These are phyloP conservation scores for Diaporthe ilicicola DNA, from an alignment of 2,329 filamentous ascomycete species.

Conservation along the genomic window DNA sequence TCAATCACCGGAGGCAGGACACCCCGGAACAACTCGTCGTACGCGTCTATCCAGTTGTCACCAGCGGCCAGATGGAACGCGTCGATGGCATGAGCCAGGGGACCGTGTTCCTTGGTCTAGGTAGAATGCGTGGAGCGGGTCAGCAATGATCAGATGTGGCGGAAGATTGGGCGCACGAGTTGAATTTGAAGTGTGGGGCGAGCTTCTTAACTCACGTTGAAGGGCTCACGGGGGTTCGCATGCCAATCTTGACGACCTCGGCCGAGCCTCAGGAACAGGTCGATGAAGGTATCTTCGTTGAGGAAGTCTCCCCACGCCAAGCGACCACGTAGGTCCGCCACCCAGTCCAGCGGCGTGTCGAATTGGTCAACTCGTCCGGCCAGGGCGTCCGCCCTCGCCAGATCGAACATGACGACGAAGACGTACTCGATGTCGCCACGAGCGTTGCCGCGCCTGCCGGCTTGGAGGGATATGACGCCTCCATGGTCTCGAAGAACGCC, in stretches of 20 bases:
- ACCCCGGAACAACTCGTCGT: background rate
- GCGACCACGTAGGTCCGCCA: background rate
- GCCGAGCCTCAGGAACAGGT: background rate
- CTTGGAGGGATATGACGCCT: background rate
- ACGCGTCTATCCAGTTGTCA: background rate
- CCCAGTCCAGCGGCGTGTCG: background rate
- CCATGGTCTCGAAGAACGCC: background rate
- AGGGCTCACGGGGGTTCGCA: background rate
- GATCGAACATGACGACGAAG: slow-evolving; percentile 1
- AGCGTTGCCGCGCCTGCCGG: background rate
- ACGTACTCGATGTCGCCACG: background rate
- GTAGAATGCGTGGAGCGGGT: background rate
- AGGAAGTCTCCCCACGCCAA: background rate
- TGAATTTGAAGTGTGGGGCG: no score
- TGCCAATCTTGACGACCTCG: slow-evolving; percentile 2
- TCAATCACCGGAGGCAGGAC: background rate
- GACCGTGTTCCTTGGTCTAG: background rate
- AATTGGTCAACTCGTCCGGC: background rate
- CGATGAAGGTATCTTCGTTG: background rate
- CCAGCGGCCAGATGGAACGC: background rate
- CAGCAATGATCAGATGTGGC: background rate
- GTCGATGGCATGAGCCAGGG: slow-evolving; percentile 15
- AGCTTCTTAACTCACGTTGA: background rate
- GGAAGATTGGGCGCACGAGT: background rate
- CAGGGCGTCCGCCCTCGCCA: background rate